Base-by-base conservation (phyloP, 1,284 basidiomycete species). In the Sporisorium exsertum region DNA sequence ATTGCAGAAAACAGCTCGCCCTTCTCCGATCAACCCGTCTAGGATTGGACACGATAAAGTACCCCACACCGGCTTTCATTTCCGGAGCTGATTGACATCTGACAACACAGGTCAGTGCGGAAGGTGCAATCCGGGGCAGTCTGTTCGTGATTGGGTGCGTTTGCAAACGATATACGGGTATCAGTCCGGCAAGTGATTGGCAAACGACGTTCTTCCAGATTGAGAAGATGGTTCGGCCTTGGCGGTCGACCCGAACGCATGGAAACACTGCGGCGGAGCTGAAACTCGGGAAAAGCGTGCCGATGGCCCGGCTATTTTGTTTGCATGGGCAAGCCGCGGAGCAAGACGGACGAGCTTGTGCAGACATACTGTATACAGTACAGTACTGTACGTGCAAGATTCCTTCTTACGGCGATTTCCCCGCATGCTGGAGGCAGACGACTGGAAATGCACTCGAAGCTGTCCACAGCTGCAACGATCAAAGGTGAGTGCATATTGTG, bases 191-290 rank as follows among this genome's bases (percentile, higher is more conserved):
- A 27, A 47, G 29, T 5, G 10, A 5, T 32, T 5, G 10, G 35
- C 6, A 5, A 35, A 15, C 7, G 35, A 35, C 13, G 13, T 9
- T 35, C 35, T 35, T 35, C 8, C 35, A 35, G 35, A 35, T 35
- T 15, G 35, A 35, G 35, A 35, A 35, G 35, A 35, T 35, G 35
- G 35, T 40, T 40, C 37, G 37, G 37, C 5, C 37, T 40, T 40
- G 37, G 37, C 47, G 47, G 47, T 49, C 47, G 26, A 49, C 47
- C 47, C 47, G 47, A 49, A 7, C n/a, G 6, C 27, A 29, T 47
- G 26, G 2, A 49, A 49, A 49, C 26, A 15, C 24, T 29, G n/a
- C 12, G 33, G 13, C 29, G 29, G 29, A 32, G 29, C 29, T 32
- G 29, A 5, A 32, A 32, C 10, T 29, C 47, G 47, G 47, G 27